Percentiles rank a stretch among this genome's conserved stretches.
phyloP scores from a whole-genome alignment of 176 grass and related monocot genomes.

The Cenchrus fungigraminus region DNA sequence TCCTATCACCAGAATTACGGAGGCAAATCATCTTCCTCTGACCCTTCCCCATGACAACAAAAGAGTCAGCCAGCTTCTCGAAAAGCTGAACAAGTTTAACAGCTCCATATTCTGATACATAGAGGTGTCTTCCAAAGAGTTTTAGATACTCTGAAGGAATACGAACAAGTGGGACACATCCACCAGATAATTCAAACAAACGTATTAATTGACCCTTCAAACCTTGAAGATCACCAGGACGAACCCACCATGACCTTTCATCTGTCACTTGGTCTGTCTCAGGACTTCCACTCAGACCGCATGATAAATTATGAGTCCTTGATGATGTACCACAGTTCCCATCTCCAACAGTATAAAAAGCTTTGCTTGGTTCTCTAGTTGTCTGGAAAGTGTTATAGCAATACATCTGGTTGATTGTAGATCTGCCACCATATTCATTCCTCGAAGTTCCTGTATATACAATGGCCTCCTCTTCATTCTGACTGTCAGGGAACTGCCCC shows the following conservation, averaged over 20 bases:
- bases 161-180: constrained; percentile 70
- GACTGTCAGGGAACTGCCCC: constrained; percentile 42
- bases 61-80: constrained; percentile 74
- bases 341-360: constrained; percentile 42
- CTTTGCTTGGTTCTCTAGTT: constrained; percentile 52
- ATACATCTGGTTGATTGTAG: constrained; percentile 50
- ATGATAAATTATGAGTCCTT: constrained; percentile 56
- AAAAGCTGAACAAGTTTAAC: constrained; percentile 66
- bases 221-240: constrained; percentile 76
- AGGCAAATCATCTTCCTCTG: constrained; percentile 84
- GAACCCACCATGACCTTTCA: constrained; percentile 69
- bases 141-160: constrained; percentile 78
- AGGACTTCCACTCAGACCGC: constrained; percentile 42
- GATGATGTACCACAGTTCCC: constrained; percentile 44
- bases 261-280: constrained; percentile 38
- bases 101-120: constrained; percentile 73
- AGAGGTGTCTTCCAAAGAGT: constrained; percentile 73
- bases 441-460: constrained; percentile 64
- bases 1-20: constrained; percentile 62
- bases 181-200: constrained; percentile 72
- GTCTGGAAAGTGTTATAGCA: constrained; percentile 54
- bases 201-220: constrained; percentile 74
- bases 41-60: constrained; percentile 80
- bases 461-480: constrained; percentile 78
- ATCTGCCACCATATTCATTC: constrained; percentile 47